These are phyloP conservation scores for Gossypium mustelinum DNA, from an alignment of 345 rosid genomes.

Conservation along the genomic window DNA sequence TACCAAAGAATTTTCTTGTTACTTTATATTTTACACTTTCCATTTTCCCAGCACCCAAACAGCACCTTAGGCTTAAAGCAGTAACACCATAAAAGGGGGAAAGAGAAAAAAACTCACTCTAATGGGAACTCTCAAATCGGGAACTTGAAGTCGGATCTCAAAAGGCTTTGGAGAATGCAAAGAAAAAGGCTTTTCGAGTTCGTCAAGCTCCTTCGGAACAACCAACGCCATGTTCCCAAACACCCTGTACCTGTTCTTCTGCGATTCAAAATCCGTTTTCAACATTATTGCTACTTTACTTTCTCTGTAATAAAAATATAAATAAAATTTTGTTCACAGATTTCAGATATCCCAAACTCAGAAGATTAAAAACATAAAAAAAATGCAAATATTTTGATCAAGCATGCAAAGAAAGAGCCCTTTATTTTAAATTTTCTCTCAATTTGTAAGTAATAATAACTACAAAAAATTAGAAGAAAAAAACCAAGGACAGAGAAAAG, in stretches of 20 bases:
- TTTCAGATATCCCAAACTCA: neutral
- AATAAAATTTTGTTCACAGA: neutral
- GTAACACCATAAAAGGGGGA: neutral
- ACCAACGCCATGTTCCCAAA: slow-evolving; percentile 51
- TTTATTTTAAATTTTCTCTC: neutral
- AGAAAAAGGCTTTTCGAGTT: slow-evolving; percentile 42
- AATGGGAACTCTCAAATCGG: slow-evolving; percentile 49
- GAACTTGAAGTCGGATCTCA: slow-evolving; percentile 55
- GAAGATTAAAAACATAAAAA: neutral
- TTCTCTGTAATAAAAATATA: neutral
- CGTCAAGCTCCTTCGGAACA: slow-evolving; percentile 58
- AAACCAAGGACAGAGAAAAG: neutral
- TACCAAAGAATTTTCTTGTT: neutral
- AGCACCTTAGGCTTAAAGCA: neutral
- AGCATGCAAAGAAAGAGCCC: neutral
- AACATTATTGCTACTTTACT: neutral
- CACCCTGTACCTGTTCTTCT: slow-evolving; percentile 39
- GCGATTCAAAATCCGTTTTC: slow-evolving; percentile 44
- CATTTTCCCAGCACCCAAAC: slow-evolving; percentile 15
- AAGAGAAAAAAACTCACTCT: slow-evolving; percentile 32
- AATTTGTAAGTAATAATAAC: neutral
- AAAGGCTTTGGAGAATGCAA: slow-evolving; percentile 36
- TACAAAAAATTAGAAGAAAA: neutral
- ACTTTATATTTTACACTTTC: neutral
- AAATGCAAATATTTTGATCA: neutral